Percentiles rank a stretch among this genome's conserved stretches.
phyloP scores from a whole-genome alignment of 805 yeast genomes.

The Tetrapisispora taiwanensis region DNA sequence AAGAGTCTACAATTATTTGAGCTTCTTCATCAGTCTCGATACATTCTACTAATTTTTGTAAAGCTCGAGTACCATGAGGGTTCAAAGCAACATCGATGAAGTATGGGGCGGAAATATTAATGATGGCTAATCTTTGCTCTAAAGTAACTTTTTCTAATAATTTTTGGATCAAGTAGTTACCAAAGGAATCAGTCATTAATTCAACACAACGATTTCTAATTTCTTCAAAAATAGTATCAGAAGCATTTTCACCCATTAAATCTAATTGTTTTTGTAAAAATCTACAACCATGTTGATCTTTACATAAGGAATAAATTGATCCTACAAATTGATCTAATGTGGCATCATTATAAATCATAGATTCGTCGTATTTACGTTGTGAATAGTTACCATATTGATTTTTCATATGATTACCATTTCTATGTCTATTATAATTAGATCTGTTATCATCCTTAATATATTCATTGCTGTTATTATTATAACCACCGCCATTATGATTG shows the following conservation, averaged over 20 bases:
- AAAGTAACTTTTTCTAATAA: slow-evolving; percentile 64
- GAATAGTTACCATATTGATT: slow-evolving; percentile 5
- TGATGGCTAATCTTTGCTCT: slow-evolving; percentile 60
- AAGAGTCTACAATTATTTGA: slow-evolving; percentile 45
- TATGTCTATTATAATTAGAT: slow-evolving; percentile 9
- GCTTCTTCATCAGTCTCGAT: slow-evolving; percentile 65
- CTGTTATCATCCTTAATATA: slow-evolving; percentile 1
- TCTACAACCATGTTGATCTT: slow-evolving; percentile 95
- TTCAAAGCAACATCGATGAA: slow-evolving; percentile 76
- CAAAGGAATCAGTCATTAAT: slow-evolving; percentile 91
- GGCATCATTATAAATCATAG: slow-evolving; percentile 58
- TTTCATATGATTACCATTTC: slow-evolving; percentile 6
- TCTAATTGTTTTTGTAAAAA: slow-evolving; percentile 83
- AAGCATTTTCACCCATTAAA: slow-evolving; percentile 46
- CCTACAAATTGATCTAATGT: slow-evolving; percentile 59
- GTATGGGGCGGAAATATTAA: slow-evolving; percentile 61
- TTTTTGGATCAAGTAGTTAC: slow-evolving; percentile 91
- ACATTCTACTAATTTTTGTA: slow-evolving; percentile 86
- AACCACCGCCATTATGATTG: slow-evolving; percentile 9
- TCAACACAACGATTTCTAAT: slow-evolving; percentile 69
- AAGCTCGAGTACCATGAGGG: slow-evolving; percentile 93
- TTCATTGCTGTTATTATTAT: neutral
- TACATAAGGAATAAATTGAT: slow-evolving; percentile 70
- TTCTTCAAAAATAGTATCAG: slow-evolving; percentile 71
- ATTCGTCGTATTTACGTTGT: slow-evolving; percentile 42